Conservation (phyloP, 495 filamentous ascomycete species). For the Daldinia vernicosa region DNA sequence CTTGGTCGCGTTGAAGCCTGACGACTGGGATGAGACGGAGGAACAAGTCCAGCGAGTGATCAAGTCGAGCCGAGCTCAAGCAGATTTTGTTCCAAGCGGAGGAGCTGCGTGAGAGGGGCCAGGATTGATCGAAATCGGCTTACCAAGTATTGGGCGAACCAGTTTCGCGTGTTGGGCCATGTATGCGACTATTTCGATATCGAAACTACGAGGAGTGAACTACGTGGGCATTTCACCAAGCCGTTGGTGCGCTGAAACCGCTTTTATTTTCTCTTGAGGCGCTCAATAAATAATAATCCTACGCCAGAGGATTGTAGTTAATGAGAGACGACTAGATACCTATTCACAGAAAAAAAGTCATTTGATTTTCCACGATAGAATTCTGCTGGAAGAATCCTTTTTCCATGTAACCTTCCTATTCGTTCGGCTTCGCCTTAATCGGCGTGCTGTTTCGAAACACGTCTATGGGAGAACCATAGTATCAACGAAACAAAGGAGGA, state of each 20-base stretch:
- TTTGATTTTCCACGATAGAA: constrained; percentile 17
- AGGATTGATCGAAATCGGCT: neutral
- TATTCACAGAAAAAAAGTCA: constrained; percentile 18
- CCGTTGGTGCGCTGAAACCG: neutral
- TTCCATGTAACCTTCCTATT: constrained; percentile 35
- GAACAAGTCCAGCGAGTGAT: constrained; percentile 80
- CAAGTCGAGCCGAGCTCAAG: constrained; percentile 77
- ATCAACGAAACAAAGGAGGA: constrained; percentile 28
- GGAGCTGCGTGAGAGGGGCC: constrained; percentile 8
- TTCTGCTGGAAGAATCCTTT: constrained; percentile 24
- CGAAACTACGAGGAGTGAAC: neutral
- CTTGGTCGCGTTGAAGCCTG: constrained; percentile 58
- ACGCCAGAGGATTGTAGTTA: constrained; percentile 30
- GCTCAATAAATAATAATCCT: constrained; percentile 19
- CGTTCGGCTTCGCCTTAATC: constrained; percentile 13
- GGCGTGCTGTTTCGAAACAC: constrained; percentile 26
- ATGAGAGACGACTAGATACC: constrained; percentile 41
- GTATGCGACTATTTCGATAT: constrained; percentile 12
- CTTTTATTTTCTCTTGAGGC: constrained; percentile 4
- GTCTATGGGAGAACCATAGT: constrained; percentile 4
- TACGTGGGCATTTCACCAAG: neutral
- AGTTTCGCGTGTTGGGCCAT: constrained; percentile 5
- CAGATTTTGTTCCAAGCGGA: constrained; percentile 61
- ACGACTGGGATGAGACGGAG: constrained; percentile 91
- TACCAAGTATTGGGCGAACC: constrained; percentile 2